phyloP scores from a whole-genome alignment of 371 early-diverging fungal species.

The Sporodiniella umbellata region DNA sequence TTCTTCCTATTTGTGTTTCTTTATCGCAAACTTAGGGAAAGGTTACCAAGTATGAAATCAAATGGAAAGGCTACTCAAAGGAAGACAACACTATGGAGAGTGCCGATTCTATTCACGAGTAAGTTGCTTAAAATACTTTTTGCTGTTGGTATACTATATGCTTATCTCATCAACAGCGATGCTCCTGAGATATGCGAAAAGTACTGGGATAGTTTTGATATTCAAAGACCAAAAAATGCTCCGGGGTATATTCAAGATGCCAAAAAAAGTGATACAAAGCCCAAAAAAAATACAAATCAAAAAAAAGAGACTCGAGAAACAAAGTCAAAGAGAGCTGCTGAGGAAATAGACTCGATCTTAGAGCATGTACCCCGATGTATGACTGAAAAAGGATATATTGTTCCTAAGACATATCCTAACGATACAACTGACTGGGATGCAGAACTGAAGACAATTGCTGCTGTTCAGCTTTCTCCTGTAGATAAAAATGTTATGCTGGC shows the following conservation, averaged over 20 bases:
- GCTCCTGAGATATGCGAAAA: conserved; percentile 22
- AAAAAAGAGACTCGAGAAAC: not conserved
- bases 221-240: conserved; percentile 11
- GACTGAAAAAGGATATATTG: conserved; percentile 8
- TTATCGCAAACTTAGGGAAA: conserved; percentile 1
- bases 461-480: conserved; percentile 21
- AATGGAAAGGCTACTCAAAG: conserved; percentile 21
- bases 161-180: conserved; percentile 20
- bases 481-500: conserved; percentile 11
- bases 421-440: conserved; percentile 6
- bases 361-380: conserved; percentile 15
- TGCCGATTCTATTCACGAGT: conserved; percentile 26
- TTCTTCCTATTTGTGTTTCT: not conserved
- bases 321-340: not conserved
- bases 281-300: not conserved
- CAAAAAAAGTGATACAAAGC: no score
- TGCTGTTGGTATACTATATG: not conserved
- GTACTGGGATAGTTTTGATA: conserved; percentile 19
- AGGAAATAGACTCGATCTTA: not conserved
- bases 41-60: conserved; percentile 15
- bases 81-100: conserved; percentile 25
- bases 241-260: conserved; percentile 4
- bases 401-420: conserved; percentile 6
- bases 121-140: conserved; percentile 3
- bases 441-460: conserved; percentile 7